A percentile compares a stretch with the other conserved stretches of the same genome.
These are phyloP conservation scores for Geotrichum cucujoidarum DNA, from an alignment of 1,139 yeast species.

Conservation along the genomic window DNA sequence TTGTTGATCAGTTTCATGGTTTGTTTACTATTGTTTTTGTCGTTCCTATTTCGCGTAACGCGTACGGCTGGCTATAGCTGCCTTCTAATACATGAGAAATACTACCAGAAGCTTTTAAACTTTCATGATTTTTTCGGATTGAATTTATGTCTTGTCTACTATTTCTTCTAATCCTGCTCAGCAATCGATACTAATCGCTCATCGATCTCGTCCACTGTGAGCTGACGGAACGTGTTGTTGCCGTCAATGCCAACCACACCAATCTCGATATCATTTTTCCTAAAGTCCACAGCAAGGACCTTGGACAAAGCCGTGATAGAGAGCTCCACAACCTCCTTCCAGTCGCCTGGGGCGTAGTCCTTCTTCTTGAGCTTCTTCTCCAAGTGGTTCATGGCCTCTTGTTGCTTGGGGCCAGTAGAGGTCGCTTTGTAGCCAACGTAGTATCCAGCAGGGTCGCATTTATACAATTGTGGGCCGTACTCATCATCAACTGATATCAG, in stretches of 20 bases:
- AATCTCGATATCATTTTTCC: slow-evolving; percentile 87
- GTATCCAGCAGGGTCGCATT: slow-evolving; percentile 97
- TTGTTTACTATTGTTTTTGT: too few relatives aligned
- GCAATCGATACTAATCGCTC: slow-evolving; percentile 91
- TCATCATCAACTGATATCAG: slow-evolving; percentile 85
- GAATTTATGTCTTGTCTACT: too few relatives aligned
- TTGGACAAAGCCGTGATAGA: slow-evolving; percentile 82
- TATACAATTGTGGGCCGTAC: slow-evolving; percentile 82
- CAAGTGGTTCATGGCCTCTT: slow-evolving; percentile 84
- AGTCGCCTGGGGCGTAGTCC: slow-evolving; percentile 69
- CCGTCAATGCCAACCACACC: slow-evolving; percentile 71
- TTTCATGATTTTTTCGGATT: too few relatives aligned
- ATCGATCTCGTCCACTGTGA: slow-evolving; percentile 83
- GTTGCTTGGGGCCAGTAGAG: slow-evolving; percentile 96
- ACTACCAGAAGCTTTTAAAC: too few relatives aligned
- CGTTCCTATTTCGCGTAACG: too few relatives aligned
- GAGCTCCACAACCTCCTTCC: slow-evolving; percentile 85
- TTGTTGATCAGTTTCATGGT: too few relatives aligned
- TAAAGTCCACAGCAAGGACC: slow-evolving; percentile 85
- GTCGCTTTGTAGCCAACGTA: slow-evolving; percentile 88
- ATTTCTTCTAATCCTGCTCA: slow-evolving; percentile 81
- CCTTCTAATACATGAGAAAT: too few relatives aligned
- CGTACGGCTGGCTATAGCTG: too few relatives aligned
- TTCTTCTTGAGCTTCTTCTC: slow-evolving; percentile 88
- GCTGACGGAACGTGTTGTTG: slow-evolving; percentile 49